Evolutionary conservation across 2,329 filamentous ascomycete genomes (phyloP).

Genomic region (Cercospora zeina): DNA sequence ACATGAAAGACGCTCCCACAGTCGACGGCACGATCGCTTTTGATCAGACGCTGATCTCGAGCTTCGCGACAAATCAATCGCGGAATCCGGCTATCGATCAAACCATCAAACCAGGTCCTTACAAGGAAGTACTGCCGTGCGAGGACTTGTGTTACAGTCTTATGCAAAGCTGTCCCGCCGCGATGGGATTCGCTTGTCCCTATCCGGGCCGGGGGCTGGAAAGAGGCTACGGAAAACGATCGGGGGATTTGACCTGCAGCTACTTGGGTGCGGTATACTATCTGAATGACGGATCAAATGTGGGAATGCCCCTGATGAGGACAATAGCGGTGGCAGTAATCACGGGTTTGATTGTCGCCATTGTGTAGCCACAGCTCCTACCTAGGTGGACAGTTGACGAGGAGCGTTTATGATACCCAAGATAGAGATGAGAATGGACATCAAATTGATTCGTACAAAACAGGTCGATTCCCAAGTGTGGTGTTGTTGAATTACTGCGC

Average conservation of each 20-base stretch:
- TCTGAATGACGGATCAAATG: constrained; percentile 29
- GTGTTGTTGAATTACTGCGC: too few relatives aligned
- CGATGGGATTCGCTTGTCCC: constrained; percentile 76
- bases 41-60: constrained; percentile 37
- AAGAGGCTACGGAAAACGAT: constrained; percentile 52
- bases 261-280: constrained; percentile 43
- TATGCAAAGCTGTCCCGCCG: constrained; percentile 78
- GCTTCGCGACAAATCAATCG: constrained; percentile 38
- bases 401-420: constrained; percentile 12
- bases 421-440: constrained; percentile 13
- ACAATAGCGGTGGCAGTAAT: constrained; percentile 8
- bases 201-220: constrained; percentile 48
- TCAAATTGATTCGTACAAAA: neutral
- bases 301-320: neutral
- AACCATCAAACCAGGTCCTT: constrained; percentile 75
- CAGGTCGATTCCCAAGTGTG: neutral
- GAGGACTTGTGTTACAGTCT: constrained; percentile 83
- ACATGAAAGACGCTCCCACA: constrained; percentile 41
- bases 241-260: constrained; percentile 38
- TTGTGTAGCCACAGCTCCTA: too few relatives aligned
- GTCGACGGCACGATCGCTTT: constrained; percentile 35
- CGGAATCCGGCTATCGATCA: constrained; percentile 56
- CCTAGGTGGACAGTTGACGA: neutral
- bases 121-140: constrained; percentile 90
- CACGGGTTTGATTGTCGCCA: neutral